Base-by-base conservation (phyloP, 768 basidiomycete genomes). In the Candolleomyces aberdarensis region DNA sequence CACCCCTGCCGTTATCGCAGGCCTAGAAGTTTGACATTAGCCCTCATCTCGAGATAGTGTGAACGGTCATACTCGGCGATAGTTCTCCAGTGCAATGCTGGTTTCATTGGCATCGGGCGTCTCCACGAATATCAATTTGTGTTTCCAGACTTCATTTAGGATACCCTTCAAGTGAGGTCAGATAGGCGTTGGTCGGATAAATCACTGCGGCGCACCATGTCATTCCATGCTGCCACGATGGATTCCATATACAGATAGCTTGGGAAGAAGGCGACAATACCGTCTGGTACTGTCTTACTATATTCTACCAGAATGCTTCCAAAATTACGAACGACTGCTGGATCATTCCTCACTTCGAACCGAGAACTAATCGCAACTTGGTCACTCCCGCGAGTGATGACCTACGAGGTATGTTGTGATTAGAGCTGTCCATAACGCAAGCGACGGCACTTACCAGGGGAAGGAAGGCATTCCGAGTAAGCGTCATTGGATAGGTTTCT, bases 231-330 rank as follows among this genome's bases (percentile, higher is more conserved):
- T 2, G 95, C 94, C 11, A 98, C 97, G 61, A 99, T 99, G 22
- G 93, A 95, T 74, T 99, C 97, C 97, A 99, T 99, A 74, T 99
- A 99, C 14, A 99, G 85, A 76, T 99, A 99, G 75, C 92, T 94
- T 19, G 97, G 97, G 76, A 99, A 99, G 82, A 99, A 99, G 4
- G 95, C 96, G 19, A 98, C 97, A 63, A 99, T 92, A 13, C 97
- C 97, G 74, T 99, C 97, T 8, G 97, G 97, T 1, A 99, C 96
- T 57, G 92, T 94, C 72, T 96, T 96, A 78, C 92, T 93, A 79
- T 97, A 98, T 73, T 99, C 97, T 63, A 98, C 86, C 43, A 99
- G 85, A 74, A 99, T 97, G 70, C 91, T 97, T 22, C 97, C 97
- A 69, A 98, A 99, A 74, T 99, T 99, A 61, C 97, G 87, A 57